These are phyloP conservation scores for Pseudevernia furfuracea DNA, from an alignment of 495 filamentous ascomycete genomes.

Conservation along the genomic window DNA sequence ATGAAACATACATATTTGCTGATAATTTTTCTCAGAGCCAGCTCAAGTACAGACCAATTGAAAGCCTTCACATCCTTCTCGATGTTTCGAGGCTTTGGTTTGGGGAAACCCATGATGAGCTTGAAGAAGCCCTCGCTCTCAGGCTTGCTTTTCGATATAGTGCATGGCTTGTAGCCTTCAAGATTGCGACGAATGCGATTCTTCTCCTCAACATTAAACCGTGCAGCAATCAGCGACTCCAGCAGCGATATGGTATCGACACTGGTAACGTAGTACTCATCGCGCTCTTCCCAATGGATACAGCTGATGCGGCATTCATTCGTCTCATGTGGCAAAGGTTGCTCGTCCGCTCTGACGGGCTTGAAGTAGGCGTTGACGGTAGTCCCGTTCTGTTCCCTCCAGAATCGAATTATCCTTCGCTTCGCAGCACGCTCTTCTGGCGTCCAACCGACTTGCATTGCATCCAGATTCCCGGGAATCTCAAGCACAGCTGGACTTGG, in stretches of 20 bases:
- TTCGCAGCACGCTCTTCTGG: constrained; percentile 67
- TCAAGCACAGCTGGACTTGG: constrained; percentile 80
- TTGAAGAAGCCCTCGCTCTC: constrained; percentile 98
- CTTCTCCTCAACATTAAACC: constrained; percentile 93
- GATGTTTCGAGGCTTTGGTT: constrained; percentile 91
- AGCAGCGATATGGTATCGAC: constrained; percentile 93
- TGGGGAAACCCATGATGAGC: constrained; percentile 94
- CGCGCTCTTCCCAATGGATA: constrained; percentile 86
- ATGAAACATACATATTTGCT: constrained; percentile 80
- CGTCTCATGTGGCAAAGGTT: constrained; percentile 38
- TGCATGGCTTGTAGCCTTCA: constrained; percentile 82
- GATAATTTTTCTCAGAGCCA: constrained; percentile 92
- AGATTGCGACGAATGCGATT: constrained; percentile 93
- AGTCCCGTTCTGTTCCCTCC: constrained; percentile 65
- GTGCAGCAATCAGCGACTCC: constrained; percentile 72
- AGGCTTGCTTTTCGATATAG: constrained; percentile 81
- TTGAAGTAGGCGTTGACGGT: constrained; percentile 67
- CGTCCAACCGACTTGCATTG: constrained; percentile 74
- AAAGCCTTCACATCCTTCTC: constrained; percentile 99
- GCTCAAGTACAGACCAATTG: constrained; percentile 75
- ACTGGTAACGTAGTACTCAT: constrained; percentile 85
- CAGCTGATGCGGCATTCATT: constrained; percentile 83
- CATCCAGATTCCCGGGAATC: constrained; percentile 72
- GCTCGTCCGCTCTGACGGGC: constrained; percentile 60
- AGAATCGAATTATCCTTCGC: constrained; percentile 79